Percentiles rank a stretch among this genome's conserved stretches.
Evolutionary conservation across 2,329 filamentous ascomycete species (phyloP).

Genomic region (Lachnellula suecica): DNA sequence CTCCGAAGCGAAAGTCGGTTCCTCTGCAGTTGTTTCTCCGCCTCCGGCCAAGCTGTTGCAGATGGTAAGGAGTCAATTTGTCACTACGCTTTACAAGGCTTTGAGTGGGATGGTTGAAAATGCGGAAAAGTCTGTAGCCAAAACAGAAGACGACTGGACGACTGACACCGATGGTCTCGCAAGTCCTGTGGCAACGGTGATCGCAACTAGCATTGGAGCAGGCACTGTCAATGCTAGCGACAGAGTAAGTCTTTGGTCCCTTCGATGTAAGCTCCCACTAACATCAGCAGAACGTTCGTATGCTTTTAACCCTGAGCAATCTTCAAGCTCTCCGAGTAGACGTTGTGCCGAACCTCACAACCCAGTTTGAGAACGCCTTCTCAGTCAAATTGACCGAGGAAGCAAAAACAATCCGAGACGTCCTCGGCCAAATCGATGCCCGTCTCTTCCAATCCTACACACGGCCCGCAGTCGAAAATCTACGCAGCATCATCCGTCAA

Average conservation of each 20-base stretch:
- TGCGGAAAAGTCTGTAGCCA: slow-evolving; percentile 72
- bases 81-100: slow-evolving; percentile 90
- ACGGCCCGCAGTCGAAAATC: slow-evolving; percentile 66
- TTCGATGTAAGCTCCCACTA: slow-evolving; percentile 21
- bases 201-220: slow-evolving; percentile 41
- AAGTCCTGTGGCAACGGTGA: slow-evolving; percentile 30
- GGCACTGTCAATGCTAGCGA: slow-evolving; percentile 53
- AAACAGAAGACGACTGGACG: slow-evolving; percentile 42
- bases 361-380: slow-evolving; percentile 91
- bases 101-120: slow-evolving; percentile 97
- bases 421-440: slow-evolving; percentile 85
- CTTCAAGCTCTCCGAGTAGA: slow-evolving; percentile 79
- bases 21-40: slow-evolving; percentile 76
- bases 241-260: slow-evolving; percentile 40
- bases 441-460: slow-evolving; percentile 93
- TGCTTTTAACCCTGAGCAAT: slow-evolving; percentile 92
- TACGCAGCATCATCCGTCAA: slow-evolving; percentile 68
- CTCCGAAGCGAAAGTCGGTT: slow-evolving; percentile 73
- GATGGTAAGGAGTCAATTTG: slow-evolving; percentile 89
- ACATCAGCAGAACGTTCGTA: slow-evolving; percentile 73
- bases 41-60: slow-evolving; percentile 86
- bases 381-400: slow-evolving; percentile 94
- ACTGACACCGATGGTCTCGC: slow-evolving; percentile 31
- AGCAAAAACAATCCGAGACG: slow-evolving; percentile 85
- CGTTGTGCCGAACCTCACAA: slow-evolving; percentile 83